Percentiles rank a stretch among this genome's conserved stretches.
These are phyloP conservation scores for Haplosporangium sp. DNA, from an alignment of 371 early-diverging fungal species.

Conservation along the genomic window DNA sequence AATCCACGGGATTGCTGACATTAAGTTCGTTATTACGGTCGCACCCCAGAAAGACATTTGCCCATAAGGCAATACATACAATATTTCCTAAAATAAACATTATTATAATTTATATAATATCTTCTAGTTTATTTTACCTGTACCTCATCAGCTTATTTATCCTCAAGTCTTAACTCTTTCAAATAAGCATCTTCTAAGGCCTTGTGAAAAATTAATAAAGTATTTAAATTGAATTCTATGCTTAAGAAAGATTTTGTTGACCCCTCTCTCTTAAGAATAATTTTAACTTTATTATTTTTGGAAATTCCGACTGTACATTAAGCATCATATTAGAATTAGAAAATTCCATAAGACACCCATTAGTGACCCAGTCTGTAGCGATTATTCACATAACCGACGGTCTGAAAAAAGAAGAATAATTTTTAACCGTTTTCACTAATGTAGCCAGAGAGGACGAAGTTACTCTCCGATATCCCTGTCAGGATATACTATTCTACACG, in stretches of 20 bases:
- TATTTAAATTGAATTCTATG: no score
- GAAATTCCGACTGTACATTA: slow-evolving; percentile 65
- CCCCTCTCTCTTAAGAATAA: no score
- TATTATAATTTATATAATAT: slow-evolving; percentile 11
- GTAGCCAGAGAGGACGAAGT: slow-evolving; percentile 48
- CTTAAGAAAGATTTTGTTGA: no score
- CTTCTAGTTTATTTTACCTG: slow-evolving; percentile 26
- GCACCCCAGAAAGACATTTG: slow-evolving; percentile 47
- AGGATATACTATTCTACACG: slow-evolving; percentile 37
- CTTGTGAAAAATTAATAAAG: slow-evolving; percentile 20
- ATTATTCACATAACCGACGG: slow-evolving; percentile 58
- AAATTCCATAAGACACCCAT: slow-evolving; percentile 52
- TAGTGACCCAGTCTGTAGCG: slow-evolving; percentile 67
- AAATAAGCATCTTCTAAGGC: slow-evolving; percentile 30
- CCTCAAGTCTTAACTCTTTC: slow-evolving; percentile 29
- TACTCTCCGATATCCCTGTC: slow-evolving; percentile 52
- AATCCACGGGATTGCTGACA: slow-evolving; percentile 64
- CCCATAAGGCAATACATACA: slow-evolving; percentile 48
- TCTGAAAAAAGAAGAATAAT: slow-evolving; percentile 44
- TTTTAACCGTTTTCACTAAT: slow-evolving; percentile 61
- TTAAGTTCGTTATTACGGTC: slow-evolving; percentile 57
- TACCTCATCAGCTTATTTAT: slow-evolving; percentile 35
- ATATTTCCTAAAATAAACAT: slow-evolving; percentile 24
- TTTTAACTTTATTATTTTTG: slow-evolving; percentile 12
- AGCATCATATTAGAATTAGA: slow-evolving; percentile 53